A percentile compares a stretch with the other conserved stretches of the same genome.
These are phyloP conservation scores for Vitellaria paradoxa DNA, from an alignment of 179 eudicot species.

Conservation along the genomic window DNA sequence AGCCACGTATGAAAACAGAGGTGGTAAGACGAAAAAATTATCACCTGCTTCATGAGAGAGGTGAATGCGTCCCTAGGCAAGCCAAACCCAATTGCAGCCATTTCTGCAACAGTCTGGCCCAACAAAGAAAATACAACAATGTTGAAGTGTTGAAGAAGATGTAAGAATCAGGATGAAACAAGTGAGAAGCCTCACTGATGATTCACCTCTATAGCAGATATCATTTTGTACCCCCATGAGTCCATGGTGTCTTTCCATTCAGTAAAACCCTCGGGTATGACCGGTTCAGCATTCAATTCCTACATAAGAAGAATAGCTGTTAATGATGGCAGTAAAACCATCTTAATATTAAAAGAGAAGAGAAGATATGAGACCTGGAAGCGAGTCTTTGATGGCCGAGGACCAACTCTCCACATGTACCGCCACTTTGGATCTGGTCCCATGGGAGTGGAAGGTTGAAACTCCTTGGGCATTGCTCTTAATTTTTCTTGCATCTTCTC, in stretches of 20 bases:
- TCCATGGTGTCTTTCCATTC: constrained; percentile 98
- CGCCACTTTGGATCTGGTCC: constrained; percentile 99
- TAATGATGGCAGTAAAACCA: constrained; percentile 3
- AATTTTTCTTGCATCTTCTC: constrained; percentile 70
- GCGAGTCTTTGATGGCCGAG: constrained; percentile 73
- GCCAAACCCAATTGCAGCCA: constrained; percentile 96
- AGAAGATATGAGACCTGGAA: constrained; percentile 54
- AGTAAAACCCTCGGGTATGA: constrained; percentile 86
- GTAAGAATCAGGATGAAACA: neutral
- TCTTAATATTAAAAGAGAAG: neutral
- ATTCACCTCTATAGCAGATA: constrained; percentile 70
- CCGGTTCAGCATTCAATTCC: constrained; percentile 95
- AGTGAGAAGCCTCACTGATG: constrained; percentile 8
- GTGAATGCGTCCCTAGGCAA: constrained; percentile 90
- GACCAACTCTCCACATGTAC: constrained; percentile 98
- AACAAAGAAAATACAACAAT: neutral
- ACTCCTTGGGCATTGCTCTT: constrained; percentile 59
- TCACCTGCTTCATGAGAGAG: constrained; percentile 84
- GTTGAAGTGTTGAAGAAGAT: neutral
- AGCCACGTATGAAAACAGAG: neutral
- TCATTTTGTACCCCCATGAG: constrained; percentile 91
- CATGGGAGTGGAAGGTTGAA: constrained; percentile 54
- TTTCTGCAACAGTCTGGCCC: constrained; percentile 83
- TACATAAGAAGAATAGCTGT: constrained; percentile 19
- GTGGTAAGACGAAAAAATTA: neutral